A percentile compares a stretch with the other conserved stretches of the same genome.
These are phyloP conservation scores for Sclerospora graminicola DNA, from an alignment of 352 stramenopile genomes.

Conservation along the genomic window DNA sequence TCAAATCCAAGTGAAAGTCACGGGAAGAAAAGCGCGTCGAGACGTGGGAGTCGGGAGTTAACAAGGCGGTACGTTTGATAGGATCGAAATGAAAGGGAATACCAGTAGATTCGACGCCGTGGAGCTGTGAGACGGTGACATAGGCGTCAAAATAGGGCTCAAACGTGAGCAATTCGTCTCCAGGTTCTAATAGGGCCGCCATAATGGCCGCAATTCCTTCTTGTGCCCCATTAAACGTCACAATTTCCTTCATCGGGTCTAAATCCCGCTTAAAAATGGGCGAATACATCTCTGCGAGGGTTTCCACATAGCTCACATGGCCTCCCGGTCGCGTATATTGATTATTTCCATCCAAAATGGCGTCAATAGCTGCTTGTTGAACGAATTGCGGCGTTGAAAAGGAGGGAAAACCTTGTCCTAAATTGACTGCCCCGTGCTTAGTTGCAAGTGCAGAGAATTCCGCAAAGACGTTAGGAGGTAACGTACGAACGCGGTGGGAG, in stretches of 20 bases:
- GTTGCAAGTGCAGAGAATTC: conserved; percentile 82
- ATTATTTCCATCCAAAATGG: conserved; percentile 71
- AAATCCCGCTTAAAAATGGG: conserved; percentile 50
- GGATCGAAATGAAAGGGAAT: conserved; percentile 53
- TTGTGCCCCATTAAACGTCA: conserved; percentile 83
- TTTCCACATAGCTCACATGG: conserved; percentile 65
- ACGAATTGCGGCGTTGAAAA: conserved; percentile 89
- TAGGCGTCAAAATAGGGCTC: conserved; percentile 90
- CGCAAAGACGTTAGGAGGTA: conserved; percentile 78
- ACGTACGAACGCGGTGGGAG: conserved; percentile 46
- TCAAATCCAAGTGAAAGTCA: conserved; percentile 80
- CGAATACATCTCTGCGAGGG: conserved; percentile 76
- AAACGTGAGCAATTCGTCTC: conserved; percentile 80
- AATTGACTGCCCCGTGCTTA: conserved; percentile 85
- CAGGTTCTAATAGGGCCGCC: conserved; percentile 62
- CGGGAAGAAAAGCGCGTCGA: conserved; percentile 42
- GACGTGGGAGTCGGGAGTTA: conserved; percentile 11
- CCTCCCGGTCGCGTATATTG: conserved; percentile 87
- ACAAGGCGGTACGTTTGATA: conserved; percentile 35
- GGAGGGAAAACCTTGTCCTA: conserved; percentile 95
- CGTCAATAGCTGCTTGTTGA: conserved; percentile 79
- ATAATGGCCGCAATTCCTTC: conserved; percentile 82
- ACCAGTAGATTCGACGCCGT: conserved; percentile 65
- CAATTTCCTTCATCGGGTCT: conserved; percentile 69
- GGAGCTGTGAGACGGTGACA: conserved; percentile 74